These are phyloP conservation scores for Phyllosticta citribraziliensis DNA, from an alignment of 2,329 filamentous ascomycete genomes.

Conservation along the genomic window DNA sequence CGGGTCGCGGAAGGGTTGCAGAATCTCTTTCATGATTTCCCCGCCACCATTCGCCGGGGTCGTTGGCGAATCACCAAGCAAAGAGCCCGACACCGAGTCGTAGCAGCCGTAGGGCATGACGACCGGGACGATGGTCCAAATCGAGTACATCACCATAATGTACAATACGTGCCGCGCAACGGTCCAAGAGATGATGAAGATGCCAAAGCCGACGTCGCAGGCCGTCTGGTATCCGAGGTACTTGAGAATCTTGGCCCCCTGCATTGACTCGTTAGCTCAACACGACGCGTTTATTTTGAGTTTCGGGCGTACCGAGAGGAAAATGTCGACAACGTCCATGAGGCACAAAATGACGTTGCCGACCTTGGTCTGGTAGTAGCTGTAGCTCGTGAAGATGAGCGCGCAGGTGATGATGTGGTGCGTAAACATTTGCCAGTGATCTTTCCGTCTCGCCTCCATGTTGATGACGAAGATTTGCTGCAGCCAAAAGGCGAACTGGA, in stretches of 20 bases:
- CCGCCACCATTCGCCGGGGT: conserved; percentile 25
- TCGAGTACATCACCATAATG: conserved; percentile 69
- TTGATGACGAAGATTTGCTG: conserved; percentile 92
- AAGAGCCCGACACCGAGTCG: conserved; percentile 30
- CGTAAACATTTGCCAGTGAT: conserved; percentile 90
- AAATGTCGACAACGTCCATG: conserved; percentile 88
- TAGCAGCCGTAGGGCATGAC: conserved; percentile 65
- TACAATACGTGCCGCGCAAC: conserved; percentile 74
- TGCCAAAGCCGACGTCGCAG: conserved; percentile 74
- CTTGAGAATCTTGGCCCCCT: conserved; percentile 78
- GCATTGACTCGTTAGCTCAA: not conserved
- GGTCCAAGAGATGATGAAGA: conserved; percentile 83
- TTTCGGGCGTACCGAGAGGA: conserved; percentile 60
- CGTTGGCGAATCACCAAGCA: not conserved
- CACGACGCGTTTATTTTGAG: not conserved
- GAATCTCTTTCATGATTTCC: conserved; percentile 46
- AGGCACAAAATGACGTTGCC: conserved; percentile 81
- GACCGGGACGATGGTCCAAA: conserved; percentile 55
- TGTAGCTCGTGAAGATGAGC: conserved; percentile 73
- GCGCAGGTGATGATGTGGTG: conserved; percentile 86
- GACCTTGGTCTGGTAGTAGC: conserved; percentile 77
- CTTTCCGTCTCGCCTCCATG: conserved; percentile 88
- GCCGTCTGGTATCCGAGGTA: conserved; percentile 67
- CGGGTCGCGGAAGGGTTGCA: conserved; percentile 64
- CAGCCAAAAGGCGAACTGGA: conserved; percentile 85